Percentiles rank a stretch among this genome's conserved stretches.
These are phyloP conservation scores for Ceratobasidium sp. DNA, from an alignment of 1,284 basidiomycete species.

Conservation along the genomic window DNA sequence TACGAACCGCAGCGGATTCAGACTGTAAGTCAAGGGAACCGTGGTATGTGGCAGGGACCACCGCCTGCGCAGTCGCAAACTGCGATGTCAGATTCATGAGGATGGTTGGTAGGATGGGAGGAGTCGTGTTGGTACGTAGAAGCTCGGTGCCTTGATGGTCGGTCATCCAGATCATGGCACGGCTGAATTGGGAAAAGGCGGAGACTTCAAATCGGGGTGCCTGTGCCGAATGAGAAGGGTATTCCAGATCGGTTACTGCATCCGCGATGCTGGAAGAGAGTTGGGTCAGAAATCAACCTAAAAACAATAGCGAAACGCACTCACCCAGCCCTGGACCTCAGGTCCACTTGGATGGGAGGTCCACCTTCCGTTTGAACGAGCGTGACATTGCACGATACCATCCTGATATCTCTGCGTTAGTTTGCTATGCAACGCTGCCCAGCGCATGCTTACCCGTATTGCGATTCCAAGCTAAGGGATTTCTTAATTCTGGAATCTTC, in stretches of 20 bases:
- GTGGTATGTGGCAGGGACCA: conserved; percentile 4
- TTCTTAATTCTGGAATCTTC: background rate
- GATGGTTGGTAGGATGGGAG: background rate
- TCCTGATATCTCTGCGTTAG: background rate
- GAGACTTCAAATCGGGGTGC: background rate
- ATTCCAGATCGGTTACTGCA: background rate
- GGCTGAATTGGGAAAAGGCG: background rate
- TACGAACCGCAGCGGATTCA: background rate
- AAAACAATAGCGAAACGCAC: background rate
- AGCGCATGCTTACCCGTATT: background rate
- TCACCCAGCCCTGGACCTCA: background rate
- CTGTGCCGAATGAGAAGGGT: background rate
- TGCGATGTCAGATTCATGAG: conserved; percentile 2
- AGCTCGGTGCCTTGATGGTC: background rate
- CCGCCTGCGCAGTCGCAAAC: background rate
- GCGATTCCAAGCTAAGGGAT: background rate
- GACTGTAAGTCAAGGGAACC: background rate
- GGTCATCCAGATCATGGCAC: background rate
- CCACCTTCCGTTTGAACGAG: background rate
- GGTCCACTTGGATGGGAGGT: background rate
- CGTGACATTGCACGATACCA: conserved; percentile 4
- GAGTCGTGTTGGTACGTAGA: background rate
- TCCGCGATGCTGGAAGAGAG: background rate
- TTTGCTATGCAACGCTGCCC: background rate
- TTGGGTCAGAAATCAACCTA: background rate